Base-by-base conservation (phyloP, 176 grass and related monocot species). In the Zea luxurians region DNA sequence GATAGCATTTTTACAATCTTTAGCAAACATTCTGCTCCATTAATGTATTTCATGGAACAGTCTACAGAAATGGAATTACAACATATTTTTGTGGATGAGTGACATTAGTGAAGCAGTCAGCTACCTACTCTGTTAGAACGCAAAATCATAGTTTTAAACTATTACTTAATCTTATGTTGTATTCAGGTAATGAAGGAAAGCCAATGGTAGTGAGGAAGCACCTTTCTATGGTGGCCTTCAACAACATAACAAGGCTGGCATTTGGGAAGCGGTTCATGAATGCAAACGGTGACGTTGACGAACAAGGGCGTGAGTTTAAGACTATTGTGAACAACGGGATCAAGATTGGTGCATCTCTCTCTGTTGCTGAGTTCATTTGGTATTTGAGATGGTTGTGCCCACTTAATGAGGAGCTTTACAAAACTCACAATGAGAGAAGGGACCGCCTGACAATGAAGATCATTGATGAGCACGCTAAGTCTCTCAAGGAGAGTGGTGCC, bases 171-270 rank as follows among this genome's bases (percentile, higher is more conserved):
- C 3, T 10, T 80, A 41, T 83, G 13, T 9, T 59, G 0, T 74
- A 68, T 83, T 65, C 80, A 91, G 88, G 82, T 48, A 93, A 86
- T 55, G 73, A 79, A 80, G 77, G 73, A 8, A 90, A 91, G 11
- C 74, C 83, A 62, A 15, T 91, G 40, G 63, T 89, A 27, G 76
- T 94, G 43, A 74, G 58, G 73, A 80, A 86, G 11, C 86, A 94
- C 74, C 88, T 94, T 75, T 50, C 88, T 43, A 80, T 79, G 42
- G 92, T 94, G 21, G 83, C 92, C 41, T 94, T 94, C 88, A 88
- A 94, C 77, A 94, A 94, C 78, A 94, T 94, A 82, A 94, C 92
- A 79, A 90, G 92, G 63, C 86, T 94, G 34, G 92, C 88, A 38
- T 94, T 94, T 68, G 92, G 92, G 47, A 94, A 94, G 58, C 73